Evolutionary conservation across 164 flowering plant species (phyloP).

Genomic region (Chimonanthus praecox): DNA sequence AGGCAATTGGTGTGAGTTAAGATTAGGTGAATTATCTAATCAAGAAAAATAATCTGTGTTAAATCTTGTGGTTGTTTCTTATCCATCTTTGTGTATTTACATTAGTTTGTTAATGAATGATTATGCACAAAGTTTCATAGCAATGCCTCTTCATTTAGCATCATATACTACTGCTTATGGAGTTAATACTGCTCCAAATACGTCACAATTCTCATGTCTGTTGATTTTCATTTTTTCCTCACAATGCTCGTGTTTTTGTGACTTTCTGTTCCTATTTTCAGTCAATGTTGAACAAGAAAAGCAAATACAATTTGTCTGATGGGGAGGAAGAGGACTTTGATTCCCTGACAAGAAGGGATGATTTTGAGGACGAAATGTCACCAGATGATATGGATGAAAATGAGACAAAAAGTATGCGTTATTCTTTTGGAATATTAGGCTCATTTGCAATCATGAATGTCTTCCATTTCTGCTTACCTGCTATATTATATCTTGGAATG

Average conservation of each 20-base stretch:
- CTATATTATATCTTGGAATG: too few species aligned
- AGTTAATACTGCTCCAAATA: too few species aligned
- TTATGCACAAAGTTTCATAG: too few species aligned
- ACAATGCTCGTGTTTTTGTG: not conserved
- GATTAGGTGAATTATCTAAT: too few species aligned
- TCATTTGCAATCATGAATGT: not conserved
- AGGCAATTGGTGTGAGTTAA: too few species aligned
- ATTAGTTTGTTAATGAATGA: too few species aligned
- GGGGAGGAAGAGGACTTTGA: conserved; percentile 85
- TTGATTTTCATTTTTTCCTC: not conserved
- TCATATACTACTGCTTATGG: too few species aligned
- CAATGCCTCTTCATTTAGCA: too few species aligned
- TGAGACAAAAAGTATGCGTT: conserved; percentile 30
- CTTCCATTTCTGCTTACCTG: too few species aligned
- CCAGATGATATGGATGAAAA: conserved; percentile 49
- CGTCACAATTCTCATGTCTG: not conserved
- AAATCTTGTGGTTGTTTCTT: too few species aligned
- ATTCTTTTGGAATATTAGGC: not conserved
- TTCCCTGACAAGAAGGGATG: conserved; percentile 51
- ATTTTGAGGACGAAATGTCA: conserved; percentile 71
- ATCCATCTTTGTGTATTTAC: too few species aligned
- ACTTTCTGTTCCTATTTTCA: conserved; percentile 14
- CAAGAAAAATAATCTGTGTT: too few species aligned
- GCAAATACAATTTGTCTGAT: conserved; percentile 80
- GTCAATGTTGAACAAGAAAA: conserved; percentile 59